These are phyloP conservation scores for Aspergillus indologenus DNA, from an alignment of 495 filamentous ascomycete genomes.

Conservation along the genomic window DNA sequence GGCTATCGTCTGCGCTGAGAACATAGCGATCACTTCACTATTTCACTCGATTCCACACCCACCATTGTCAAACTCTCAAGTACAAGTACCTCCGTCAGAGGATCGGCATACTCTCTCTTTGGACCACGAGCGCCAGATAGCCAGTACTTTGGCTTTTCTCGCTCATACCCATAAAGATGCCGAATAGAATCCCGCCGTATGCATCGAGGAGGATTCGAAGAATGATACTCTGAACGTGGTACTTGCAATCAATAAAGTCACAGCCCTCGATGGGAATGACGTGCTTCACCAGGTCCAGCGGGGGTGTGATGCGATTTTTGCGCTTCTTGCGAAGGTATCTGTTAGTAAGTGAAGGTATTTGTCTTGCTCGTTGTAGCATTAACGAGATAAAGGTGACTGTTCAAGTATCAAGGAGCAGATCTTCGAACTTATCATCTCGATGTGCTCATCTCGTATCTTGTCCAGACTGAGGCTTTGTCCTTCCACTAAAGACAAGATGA, in stretches of 20 bases:
- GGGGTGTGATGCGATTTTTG: conserved; percentile 10
- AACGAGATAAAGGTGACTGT: neutral
- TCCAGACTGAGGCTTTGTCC: conserved; percentile 9
- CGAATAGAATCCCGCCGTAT: conserved; percentile 13
- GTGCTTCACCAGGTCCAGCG: conserved; percentile 5
- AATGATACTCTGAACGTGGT: conserved; percentile 9
- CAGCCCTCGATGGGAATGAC: conserved; percentile 5
- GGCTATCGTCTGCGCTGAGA: conserved; percentile 5
- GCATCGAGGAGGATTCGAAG: conserved; percentile 10
- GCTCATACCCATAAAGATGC: conserved; percentile 10
- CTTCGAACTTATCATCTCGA: conserved; percentile 7
- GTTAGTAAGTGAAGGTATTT: conserved; percentile 1
- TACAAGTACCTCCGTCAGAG: neutral
- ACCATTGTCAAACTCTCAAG: conserved; percentile 2
- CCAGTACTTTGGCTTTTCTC: conserved; percentile 12
- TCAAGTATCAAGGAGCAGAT: neutral
- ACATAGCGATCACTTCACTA: conserved; percentile 1
- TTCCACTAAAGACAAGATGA: neutral
- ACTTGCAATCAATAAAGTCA: conserved; percentile 12
- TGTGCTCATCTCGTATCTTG: conserved; percentile 16
- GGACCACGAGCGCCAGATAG: neutral
- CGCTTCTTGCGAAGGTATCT: conserved; percentile 10
- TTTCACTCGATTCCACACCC: conserved; percentile 4
- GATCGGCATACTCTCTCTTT: neutral
- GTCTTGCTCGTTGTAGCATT: conserved; percentile 4